phyloP scores from a whole-genome alignment of 177 flowering plant species.

The Vitis hybrid region DNA sequence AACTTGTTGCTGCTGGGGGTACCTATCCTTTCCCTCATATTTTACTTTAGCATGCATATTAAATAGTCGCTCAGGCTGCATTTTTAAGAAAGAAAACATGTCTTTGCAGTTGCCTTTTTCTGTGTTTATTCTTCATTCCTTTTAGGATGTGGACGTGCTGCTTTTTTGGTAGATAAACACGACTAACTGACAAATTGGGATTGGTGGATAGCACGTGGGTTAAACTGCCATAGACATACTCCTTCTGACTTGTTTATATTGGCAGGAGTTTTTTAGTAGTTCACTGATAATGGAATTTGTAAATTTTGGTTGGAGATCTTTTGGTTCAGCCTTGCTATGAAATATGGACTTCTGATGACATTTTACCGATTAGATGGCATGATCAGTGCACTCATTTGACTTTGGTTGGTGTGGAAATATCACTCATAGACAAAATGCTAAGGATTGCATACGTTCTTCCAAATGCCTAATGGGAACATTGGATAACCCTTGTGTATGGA shows the following conservation, averaged over 20 bases:
- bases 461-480: no score
- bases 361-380: neutral
- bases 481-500: no score
- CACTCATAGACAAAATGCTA: no score
- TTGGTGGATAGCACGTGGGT: neutral
- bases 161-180: neutral
- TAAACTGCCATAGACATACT: neutral
- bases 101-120: no score
- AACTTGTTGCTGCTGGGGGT: slow-evolving; percentile 99
- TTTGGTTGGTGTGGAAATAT: no score
- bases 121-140: no score
- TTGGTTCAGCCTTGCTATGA: neutral
- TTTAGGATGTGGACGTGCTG: no score
- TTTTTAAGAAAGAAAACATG: neutral
- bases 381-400: neutral
- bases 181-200: neutral
- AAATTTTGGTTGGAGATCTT: neutral
- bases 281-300: no score
- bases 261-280: no score
- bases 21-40: slow-evolving; percentile 14
- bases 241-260: neutral
- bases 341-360: neutral
- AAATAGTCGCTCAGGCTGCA: neutral
- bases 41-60: neutral
- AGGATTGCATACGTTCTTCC: no score